phyloP scores from a whole-genome alignment of 2,329 filamentous ascomycete genomes.

The Exophiala dermatitidis region DNA sequence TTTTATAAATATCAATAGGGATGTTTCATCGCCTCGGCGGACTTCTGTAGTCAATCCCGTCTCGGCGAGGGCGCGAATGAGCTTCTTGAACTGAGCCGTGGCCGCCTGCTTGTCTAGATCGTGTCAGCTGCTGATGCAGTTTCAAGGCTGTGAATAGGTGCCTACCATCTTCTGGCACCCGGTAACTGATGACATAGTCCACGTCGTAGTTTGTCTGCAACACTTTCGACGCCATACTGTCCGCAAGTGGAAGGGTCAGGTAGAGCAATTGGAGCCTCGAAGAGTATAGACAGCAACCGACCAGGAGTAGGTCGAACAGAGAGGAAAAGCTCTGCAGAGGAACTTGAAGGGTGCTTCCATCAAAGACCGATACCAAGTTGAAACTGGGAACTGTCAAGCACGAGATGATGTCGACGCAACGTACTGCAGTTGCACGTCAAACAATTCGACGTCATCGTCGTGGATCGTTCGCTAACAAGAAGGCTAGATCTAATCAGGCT shows the following conservation, averaged over 20 bases:
- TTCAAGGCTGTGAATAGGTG: neutral
- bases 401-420: neutral
- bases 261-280: neutral
- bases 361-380: neutral
- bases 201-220: slow-evolving; percentile 55
- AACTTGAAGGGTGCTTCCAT: neutral
- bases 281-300: neutral
- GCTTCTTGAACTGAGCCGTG: slow-evolving; percentile 66
- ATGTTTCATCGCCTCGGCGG: slow-evolving; percentile 65
- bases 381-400: neutral
- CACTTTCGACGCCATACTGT: slow-evolving; percentile 21
- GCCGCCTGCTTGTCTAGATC: slow-evolving; percentile 59
- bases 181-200: slow-evolving; percentile 81
- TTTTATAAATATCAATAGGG: slow-evolving; percentile 75
- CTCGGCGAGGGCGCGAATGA: slow-evolving; percentile 65
- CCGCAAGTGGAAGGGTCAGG: neutral
- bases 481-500: neutral
- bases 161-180: slow-evolving; percentile 57
- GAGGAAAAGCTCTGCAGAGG: too few relatives aligned
- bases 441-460: neutral
- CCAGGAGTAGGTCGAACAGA: neutral
- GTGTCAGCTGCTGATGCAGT: slow-evolving; percentile 6
- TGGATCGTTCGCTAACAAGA: neutral
- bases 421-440: neutral
- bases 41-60: slow-evolving; percentile 86